These are phyloP conservation scores for Fusarium tuaranense DNA, from an alignment of 2,329 filamentous ascomycete genomes.

Conservation along the genomic window DNA sequence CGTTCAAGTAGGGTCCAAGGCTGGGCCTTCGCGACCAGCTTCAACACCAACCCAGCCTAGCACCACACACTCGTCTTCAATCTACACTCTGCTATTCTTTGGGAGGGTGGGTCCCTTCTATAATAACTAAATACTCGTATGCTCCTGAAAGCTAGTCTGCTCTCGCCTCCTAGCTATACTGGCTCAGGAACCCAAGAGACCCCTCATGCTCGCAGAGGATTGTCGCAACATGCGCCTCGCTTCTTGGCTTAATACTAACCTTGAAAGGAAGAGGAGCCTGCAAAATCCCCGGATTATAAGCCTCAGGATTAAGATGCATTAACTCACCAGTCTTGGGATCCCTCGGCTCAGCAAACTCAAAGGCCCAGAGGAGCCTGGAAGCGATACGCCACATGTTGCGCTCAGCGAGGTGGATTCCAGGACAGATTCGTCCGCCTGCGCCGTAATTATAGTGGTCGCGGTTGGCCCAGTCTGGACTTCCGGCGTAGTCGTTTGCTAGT, in stretches of 20 bases:
- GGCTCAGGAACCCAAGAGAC: neutral
- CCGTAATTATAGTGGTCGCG: neutral
- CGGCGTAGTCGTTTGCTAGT: neutral
- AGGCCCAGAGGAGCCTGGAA: neutral
- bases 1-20: neutral
- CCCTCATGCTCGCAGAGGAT: neutral
- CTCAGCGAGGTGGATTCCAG: neutral
- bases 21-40: neutral
- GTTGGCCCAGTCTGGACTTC: neutral
- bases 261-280: neutral
- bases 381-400: neutral
- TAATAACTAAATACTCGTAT: neutral
- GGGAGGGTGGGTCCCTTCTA: neutral
- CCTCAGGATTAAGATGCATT: neutral
- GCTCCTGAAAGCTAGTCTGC: neutral
- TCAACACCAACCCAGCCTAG: neutral
- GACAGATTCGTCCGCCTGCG: neutral
- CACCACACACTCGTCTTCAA: neutral
- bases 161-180: neutral
- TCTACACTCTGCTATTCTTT: neutral
- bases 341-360: neutral
- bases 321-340: neutral
- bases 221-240: neutral
- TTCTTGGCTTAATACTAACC: neutral
- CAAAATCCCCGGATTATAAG: neutral